A percentile compares a stretch with the other conserved stretches of the same genome.
phyloP scores from a whole-genome alignment of 208 protist genomes.

The Acanthamoeba culbertsoni region DNA sequence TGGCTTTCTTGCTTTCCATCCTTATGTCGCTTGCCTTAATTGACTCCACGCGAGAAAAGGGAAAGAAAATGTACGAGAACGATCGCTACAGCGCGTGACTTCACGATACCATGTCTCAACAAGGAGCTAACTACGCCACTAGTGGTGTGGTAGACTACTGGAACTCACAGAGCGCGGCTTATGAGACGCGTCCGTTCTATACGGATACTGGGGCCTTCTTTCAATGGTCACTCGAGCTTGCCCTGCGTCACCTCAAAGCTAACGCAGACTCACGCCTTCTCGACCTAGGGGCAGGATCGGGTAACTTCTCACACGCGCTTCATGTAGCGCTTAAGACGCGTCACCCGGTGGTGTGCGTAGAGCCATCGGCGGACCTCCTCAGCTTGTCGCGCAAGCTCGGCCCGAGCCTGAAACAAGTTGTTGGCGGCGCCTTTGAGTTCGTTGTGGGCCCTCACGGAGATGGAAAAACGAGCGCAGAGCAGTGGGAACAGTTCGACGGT shows the following conservation, averaged over 20 bases:
- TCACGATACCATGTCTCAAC: too few species aligned
- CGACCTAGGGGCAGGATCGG: background rate
- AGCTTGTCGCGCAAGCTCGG: background rate
- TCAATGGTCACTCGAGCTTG: background rate
- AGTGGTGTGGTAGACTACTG: too few species aligned
- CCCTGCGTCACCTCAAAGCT: background rate
- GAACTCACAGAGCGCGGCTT: background rate
- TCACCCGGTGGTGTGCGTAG: background rate
- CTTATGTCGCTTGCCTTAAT: background rate
- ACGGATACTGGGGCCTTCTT: background rate
- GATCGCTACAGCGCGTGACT: too few species aligned
- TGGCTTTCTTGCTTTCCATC: too few species aligned
- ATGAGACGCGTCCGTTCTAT: background rate
- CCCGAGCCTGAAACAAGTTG: background rate
- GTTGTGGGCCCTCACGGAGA: background rate
- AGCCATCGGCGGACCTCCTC: background rate
- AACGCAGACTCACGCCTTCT: background rate
- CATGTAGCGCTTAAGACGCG: background rate
- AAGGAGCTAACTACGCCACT: too few species aligned
- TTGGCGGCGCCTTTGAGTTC: background rate
- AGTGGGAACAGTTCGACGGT: background rate
- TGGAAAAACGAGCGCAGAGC: background rate
- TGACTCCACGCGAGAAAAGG: background rate
- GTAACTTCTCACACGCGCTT: background rate
- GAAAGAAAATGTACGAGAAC: too few species aligned